Percentiles rank a stretch among this genome's conserved stretches.
Evolutionary conservation across 108 stramenopile species (phyloP).

Genomic region (Fragilaria crotonensis): DNA sequence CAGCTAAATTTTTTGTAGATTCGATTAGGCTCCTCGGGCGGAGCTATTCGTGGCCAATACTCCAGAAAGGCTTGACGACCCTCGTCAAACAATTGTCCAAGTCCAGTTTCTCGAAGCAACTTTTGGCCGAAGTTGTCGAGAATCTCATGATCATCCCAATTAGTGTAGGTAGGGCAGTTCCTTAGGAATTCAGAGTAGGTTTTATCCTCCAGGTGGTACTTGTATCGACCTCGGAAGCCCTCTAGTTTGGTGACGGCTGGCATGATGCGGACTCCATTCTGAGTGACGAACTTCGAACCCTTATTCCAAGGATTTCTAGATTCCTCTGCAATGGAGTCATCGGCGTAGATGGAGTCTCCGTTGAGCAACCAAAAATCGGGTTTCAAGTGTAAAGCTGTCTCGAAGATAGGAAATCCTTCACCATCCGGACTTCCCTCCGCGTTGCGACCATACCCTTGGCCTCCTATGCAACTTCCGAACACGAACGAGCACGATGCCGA

Average conservation of each 20-base stretch:
- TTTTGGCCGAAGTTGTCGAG: constrained; percentile 29
- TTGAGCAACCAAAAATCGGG: constrained; percentile 40
- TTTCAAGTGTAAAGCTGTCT: constrained; percentile 25
- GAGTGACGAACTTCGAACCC: constrained; percentile 20
- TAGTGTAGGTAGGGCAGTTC: constrained; percentile 24
- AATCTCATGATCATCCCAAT: constrained; percentile 44
- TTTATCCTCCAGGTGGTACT: constrained; percentile 38
- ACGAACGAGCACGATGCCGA: neutral
- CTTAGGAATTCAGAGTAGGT: constrained; percentile 27
- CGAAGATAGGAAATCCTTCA: constrained; percentile 35
- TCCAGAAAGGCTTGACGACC: constrained; percentile 29
- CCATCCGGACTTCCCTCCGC: constrained; percentile 14
- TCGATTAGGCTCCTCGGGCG: constrained; percentile 7
- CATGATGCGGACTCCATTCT: constrained; percentile 28
- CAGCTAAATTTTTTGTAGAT: constrained; percentile 24
- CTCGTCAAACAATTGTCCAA: constrained; percentile 13
- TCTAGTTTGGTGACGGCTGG: constrained; percentile 29
- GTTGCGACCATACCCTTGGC: constrained; percentile 43
- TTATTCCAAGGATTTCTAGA: constrained; percentile 10
- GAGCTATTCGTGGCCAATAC: constrained; percentile 14
- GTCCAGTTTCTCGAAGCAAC: constrained; percentile 7
- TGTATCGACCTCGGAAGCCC: constrained; percentile 31
- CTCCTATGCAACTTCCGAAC: constrained; percentile 8
- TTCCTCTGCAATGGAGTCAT: constrained; percentile 22
- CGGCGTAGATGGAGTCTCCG: constrained; percentile 35